Percentiles rank a stretch among this genome's conserved stretches.
phyloP scores from a whole-genome alignment of 83 land plant genomes.

The Thuja plicata region DNA sequence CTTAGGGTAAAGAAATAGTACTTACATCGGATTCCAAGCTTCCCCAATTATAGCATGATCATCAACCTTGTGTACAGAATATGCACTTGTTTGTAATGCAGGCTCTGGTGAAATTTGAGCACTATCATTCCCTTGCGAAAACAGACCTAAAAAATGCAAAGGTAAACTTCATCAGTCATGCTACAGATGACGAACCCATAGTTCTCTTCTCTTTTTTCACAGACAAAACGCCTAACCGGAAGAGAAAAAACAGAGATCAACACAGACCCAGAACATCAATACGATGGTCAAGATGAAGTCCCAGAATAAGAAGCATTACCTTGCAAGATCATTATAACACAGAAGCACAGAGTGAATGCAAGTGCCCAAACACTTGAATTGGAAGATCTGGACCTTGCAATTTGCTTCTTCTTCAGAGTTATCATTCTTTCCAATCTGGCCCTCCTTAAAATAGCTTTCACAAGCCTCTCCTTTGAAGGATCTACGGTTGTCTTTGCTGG shows the following conservation, averaged over 20 bases:
- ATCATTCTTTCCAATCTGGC: conserved; percentile 41
- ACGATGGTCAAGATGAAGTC: not conserved
- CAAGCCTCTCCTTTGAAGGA: conserved; percentile 38
- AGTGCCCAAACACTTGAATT: conserved; percentile 27
- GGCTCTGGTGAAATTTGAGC: not conserved
- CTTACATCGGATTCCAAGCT: not conserved
- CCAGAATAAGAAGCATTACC: conserved; percentile 22
- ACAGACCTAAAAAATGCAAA: conserved; percentile 10
- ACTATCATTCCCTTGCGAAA: conserved; percentile 7
- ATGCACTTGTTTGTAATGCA: not conserved
- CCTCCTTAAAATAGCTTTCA: conserved; percentile 33
- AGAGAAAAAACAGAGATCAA: not conserved
- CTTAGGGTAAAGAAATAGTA: not conserved
- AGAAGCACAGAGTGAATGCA: conserved; percentile 39
- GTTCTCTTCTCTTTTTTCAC: not conserved
- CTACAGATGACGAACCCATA: not conserved
- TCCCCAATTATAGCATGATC: not conserved
- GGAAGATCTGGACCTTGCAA: conserved; percentile 23
- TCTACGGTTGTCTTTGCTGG: conserved; percentile 39
- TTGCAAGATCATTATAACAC: conserved; percentile 40
- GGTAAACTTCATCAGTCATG: not conserved
- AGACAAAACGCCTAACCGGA: no score
- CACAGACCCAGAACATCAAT: not conserved
- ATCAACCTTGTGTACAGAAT: no score
- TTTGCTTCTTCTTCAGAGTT: conserved; percentile 40